Percentiles rank a stretch among this genome's conserved stretches.
Conservation (phyloP, 306 rosid genomes). For the Mimosa bimucronata region DNA sequence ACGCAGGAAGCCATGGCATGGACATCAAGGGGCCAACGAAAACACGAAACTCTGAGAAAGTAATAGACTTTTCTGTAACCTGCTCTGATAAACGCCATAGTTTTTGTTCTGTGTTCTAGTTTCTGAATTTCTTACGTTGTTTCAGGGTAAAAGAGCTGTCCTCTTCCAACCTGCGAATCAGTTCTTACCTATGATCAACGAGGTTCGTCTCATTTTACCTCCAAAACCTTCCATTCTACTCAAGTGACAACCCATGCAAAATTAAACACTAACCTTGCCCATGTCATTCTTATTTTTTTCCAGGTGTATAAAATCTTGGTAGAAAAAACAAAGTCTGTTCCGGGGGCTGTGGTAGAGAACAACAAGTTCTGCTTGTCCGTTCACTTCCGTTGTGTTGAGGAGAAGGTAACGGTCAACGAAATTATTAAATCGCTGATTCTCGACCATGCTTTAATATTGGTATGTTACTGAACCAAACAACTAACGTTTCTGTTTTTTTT, state of each 20-base stretch:
- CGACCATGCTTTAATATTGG: neutral
- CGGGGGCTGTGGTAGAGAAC: constrained; percentile 87
- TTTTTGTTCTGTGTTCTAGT: constrained; percentile 12
- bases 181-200: constrained; percentile 79
- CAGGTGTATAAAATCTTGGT: constrained; percentile 71
- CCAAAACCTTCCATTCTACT: neutral
- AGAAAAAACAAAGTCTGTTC: constrained; percentile 72
- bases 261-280: neutral
- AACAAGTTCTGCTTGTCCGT: constrained; percentile 91
- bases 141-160: constrained; percentile 63
- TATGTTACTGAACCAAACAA: constrained; percentile 9
- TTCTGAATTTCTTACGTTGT: constrained; percentile 28
- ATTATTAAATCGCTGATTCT: constrained; percentile 11
- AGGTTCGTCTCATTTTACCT: constrained; percentile 52
- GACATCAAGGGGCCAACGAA: constrained; percentile 90
- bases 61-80: constrained; percentile 41
- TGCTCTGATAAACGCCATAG: neutral
- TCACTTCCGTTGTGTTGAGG: constrained; percentile 95
- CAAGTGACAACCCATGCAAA: constrained; percentile 12
- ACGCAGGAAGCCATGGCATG: constrained; percentile 99
- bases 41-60: constrained; percentile 52
- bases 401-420: constrained; percentile 59
- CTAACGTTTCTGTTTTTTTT: neutral
- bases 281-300: neutral
- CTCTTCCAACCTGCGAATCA: constrained; percentile 84